These are phyloP conservation scores for Fusarium sp. DNA, from an alignment of 2,329 filamentous ascomycete genomes.

Conservation along the genomic window DNA sequence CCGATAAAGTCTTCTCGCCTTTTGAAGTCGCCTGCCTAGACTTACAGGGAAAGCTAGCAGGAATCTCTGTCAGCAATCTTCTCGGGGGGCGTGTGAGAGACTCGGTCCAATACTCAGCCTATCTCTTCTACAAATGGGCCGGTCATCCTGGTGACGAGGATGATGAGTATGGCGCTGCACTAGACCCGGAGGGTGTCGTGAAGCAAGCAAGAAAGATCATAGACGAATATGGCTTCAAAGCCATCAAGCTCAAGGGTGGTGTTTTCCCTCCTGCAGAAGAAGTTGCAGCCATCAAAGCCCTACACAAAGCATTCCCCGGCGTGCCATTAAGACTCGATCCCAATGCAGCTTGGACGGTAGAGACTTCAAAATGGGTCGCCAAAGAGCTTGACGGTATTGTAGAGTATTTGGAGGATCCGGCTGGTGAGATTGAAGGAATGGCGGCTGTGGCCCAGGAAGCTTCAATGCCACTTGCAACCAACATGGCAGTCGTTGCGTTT, in stretches of 20 bases:
- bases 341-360: slow-evolving; percentile 57
- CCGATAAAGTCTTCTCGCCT: slow-evolving; percentile 59
- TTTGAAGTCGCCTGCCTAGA: slow-evolving; percentile 60
- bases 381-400: slow-evolving; percentile 55
- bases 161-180: slow-evolving; percentile 57
- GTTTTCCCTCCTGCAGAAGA: slow-evolving; percentile 57
- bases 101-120: slow-evolving; percentile 58
- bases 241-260: slow-evolving; percentile 60
- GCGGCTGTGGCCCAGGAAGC: slow-evolving; percentile 57
- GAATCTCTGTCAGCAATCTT: slow-evolving; percentile 56
- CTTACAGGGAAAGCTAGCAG: slow-evolving; percentile 57
- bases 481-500: slow-evolving; percentile 60
- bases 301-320: slow-evolving; percentile 55
- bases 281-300: slow-evolving; percentile 56
- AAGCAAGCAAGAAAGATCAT: slow-evolving; percentile 56
- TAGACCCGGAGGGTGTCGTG: slow-evolving; percentile 53
- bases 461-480: slow-evolving; percentile 58
- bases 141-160: slow-evolving; percentile 56
- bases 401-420: slow-evolving; percentile 58
- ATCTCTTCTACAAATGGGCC: slow-evolving; percentile 60
- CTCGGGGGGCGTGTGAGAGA: slow-evolving; percentile 57
- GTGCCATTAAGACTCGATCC: slow-evolving; percentile 56
- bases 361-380: slow-evolving; percentile 56
- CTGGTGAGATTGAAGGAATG: slow-evolving; percentile 58
- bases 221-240: slow-evolving; percentile 59